Base-by-base conservation (phyloP, 2,329 filamentous ascomycete genomes). In the Exophiala dermatitidis region DNA sequence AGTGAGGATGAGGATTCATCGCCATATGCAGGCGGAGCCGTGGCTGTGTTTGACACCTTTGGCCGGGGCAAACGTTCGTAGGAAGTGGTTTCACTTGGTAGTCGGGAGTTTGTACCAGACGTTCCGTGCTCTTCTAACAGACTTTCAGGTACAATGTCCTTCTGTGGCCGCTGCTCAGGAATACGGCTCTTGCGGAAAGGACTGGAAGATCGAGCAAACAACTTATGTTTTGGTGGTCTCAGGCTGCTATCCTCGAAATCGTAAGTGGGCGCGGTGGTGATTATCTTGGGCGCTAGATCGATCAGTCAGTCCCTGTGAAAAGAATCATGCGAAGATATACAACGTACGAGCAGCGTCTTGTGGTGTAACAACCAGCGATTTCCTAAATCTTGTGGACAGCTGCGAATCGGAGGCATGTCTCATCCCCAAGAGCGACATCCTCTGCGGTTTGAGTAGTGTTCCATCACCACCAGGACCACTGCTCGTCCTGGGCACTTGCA, bases 321-420 rank as follows among this genome's bases (percentile, higher is more conserved):
- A 19, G 37, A 10, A 3, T 32, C 28, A 6, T 41, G 4, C 26
- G 7, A 5, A 43, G 9, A 26, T 29, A 46, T 19, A 33, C 30
- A 26, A 53, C 56, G 43, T 53, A 58, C 57, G 26, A 75, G 70
- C 62, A 73, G 77, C 64, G 77, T 62, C 73, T 56, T 75, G 73
- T 58, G 46, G 33, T 38, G 55, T 31, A 5, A 32, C 26, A 3
- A 34, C 33, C 7, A 73, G 70, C 43, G 75, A 74, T 52, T 89
- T 84, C 63, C 85, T 80, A 67, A 85, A 90, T 48, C 85, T 85
- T 67, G 83, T 75, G 7, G 88, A 89, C 57, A 97, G 73, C 69
- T 96, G 90, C 47, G 90, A 86, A 72, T 97, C 91, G 5, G 90
- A 96, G 57, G 89, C 90, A 78, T 95, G 90, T 65, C 90, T 86